Evolutionary conservation across 164 flowering plant species (phyloP).

Genomic region (Vitis amurensis): DNA sequence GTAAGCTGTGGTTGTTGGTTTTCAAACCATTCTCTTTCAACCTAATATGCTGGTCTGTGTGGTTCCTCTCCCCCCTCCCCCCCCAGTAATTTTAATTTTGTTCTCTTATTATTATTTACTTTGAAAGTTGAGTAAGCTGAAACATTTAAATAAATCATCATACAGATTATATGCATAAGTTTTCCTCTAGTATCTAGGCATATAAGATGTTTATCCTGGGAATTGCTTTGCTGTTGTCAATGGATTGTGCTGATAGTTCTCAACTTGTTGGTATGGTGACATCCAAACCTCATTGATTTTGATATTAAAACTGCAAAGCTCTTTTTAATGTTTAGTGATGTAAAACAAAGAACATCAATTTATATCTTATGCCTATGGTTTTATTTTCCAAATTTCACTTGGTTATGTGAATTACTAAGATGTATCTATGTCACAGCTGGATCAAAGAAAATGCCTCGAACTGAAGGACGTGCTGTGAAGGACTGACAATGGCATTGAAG

Average conservation of each 20-base stretch:
- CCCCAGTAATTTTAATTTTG: too few species aligned
- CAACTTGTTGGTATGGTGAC: not conserved
- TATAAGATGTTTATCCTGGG: not conserved
- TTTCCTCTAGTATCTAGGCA: too few species aligned
- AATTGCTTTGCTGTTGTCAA: not conserved
- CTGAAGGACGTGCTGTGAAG: conserved; percentile 51
- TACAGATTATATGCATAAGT: too few species aligned
- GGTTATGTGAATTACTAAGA: not conserved
- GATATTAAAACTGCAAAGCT: too few species aligned
- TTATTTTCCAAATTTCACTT: not conserved
- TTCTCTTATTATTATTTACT: too few species aligned
- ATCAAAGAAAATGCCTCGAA: conserved; percentile 78
- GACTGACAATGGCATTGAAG: not conserved
- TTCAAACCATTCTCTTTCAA: too few species aligned
- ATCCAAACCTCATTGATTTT: too few species aligned
- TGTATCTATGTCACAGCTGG: conserved; percentile 39
- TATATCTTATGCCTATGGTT: not conserved
- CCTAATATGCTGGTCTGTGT: too few species aligned
- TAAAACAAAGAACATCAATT: not conserved
- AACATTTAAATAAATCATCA: too few species aligned
- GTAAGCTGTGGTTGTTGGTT: too few species aligned
- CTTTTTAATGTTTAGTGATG: too few species aligned
- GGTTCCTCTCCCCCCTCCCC: accelerated
- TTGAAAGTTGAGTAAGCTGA: too few species aligned
- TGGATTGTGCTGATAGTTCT: not conserved